Evolutionary conservation across 192 early-diverging fungal genomes (phyloP), one percentile per base, ranked within the genome.

Genomic region (Coemansia sp.): DNA sequence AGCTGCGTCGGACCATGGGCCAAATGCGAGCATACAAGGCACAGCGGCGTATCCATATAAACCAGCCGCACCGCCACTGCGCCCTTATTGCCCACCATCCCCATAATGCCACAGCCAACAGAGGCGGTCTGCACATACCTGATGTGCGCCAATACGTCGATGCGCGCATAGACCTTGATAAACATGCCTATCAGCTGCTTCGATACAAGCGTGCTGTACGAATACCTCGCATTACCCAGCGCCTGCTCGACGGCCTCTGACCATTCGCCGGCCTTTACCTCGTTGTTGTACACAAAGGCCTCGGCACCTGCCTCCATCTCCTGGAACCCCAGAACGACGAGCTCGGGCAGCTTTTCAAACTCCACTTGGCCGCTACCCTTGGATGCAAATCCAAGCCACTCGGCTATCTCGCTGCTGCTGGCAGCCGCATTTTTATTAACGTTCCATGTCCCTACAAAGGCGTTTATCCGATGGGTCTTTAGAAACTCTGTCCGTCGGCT

Each of bases 11-110:
- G 77, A 62, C 94, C 91, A 4, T 94, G 93, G 0, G 97, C 97
- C 48, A 99, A 72, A 69, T 99, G 97, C 30, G 86, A 84, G 62
- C 88, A 92, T n/a, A 99, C 89, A 71, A 95, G 88, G 49, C 89
- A 89, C 3, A 96, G 27, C 54, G 90, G 91, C 4, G 92, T 89
- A 65, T 95, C 92, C 46, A 85, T 68, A 52, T 86, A 85, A 19
- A 84, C 75, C 47, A 98, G 69, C 20, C 95, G 83, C 35, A 95
- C 85, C 2, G 89, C 88, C 7, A 94, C 89, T 0, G 89, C 93
- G 20, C 97, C 97, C 82, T 99, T 99, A 76, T 99, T 99, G 35
- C 95, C 97, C 52, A 92, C 83, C 45, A 93, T 67, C 11, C 89
- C 89, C 87, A 92, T 88, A 36, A 93, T 78, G 1, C 97, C 97